Conservation (phyloP, 2,329 filamentous ascomycete genomes). For the Knoxdaviesia proteae region DNA sequence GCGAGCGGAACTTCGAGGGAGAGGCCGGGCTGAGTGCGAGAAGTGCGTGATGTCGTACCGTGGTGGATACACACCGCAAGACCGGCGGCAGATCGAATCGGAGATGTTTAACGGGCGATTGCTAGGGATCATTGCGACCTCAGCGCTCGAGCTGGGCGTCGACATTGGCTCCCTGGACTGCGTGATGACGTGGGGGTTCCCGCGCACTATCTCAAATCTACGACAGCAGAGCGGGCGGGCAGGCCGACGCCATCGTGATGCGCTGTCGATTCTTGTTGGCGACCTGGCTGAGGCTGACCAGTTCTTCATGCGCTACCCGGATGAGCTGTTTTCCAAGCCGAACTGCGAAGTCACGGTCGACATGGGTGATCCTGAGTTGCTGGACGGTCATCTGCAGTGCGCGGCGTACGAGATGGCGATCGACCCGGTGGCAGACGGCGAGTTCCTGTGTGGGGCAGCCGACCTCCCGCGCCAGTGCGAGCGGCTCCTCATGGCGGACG, state of each 20-base stretch:
- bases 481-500: constrained; percentile 54
- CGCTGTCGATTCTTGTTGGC: constrained; percentile 71
- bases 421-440: constrained; percentile 47
- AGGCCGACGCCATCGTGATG: constrained; percentile 56
- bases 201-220: constrained; percentile 85
- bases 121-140: constrained; percentile 83
- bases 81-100: constrained; percentile 68
- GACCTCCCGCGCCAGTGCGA: constrained; percentile 50
- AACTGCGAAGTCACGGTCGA: constrained; percentile 83
- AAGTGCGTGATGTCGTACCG: constrained; percentile 84
- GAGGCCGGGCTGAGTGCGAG: constrained; percentile 57
- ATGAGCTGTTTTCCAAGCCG: constrained; percentile 79
- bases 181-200: constrained; percentile 84
- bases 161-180: constrained; percentile 91
- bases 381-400: constrained; percentile 89
- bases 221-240: constrained; percentile 88
- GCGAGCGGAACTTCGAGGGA: constrained; percentile 49
- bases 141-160: constrained; percentile 77
- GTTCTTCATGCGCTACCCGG: constrained; percentile 90
- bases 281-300: constrained; percentile 84
- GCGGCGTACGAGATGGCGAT: constrained; percentile 92
- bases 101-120: constrained; percentile 97
- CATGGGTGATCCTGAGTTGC: constrained; percentile 71
- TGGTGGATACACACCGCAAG: constrained; percentile 83
- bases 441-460: constrained; percentile 44